Percentiles rank a stretch among this genome's conserved stretches.
These are phyloP conservation scores for Beta vulgaris DNA, from an alignment of 148 eudicot species.

Conservation along the genomic window DNA sequence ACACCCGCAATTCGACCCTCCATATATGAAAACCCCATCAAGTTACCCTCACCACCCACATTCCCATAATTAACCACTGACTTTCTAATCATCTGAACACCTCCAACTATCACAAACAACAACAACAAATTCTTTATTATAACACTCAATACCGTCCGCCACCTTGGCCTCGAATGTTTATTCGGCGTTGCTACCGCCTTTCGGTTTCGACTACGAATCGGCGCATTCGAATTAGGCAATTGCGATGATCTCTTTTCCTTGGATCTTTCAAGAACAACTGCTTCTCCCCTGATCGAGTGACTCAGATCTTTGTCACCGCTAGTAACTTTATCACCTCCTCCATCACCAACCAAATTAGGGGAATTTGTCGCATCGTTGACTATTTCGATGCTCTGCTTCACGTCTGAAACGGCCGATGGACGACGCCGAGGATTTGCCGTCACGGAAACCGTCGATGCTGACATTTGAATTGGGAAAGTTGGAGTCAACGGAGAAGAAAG, in stretches of 20 bases:
- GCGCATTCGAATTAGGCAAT: conserved; percentile 23
- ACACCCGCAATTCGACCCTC: conserved; percentile 63
- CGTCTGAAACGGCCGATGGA: conserved; percentile 34
- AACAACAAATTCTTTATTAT: conserved; percentile 59
- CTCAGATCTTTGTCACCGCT: conserved; percentile 43
- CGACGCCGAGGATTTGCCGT: conserved; percentile 74
- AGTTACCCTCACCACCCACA: conserved; percentile 11
- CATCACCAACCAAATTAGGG: neutral
- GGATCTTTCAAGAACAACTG: conserved; percentile 42
- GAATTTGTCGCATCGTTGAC: conserved; percentile 32
- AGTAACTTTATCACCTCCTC: conserved; percentile 12
- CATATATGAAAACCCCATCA: conserved; percentile 40
- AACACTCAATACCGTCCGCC: conserved; percentile 61
- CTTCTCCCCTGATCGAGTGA: conserved; percentile 45
- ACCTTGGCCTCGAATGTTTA: conserved; percentile 41
- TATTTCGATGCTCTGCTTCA: conserved; percentile 41
- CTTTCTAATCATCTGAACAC: conserved; percentile 59
- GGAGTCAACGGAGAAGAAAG: neutral
- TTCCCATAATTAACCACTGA: conserved; percentile 31
- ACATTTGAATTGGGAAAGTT: conserved; percentile 39
- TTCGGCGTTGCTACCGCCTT: conserved; percentile 20
- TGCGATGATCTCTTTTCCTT: conserved; percentile 24
- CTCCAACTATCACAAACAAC: conserved; percentile 43
- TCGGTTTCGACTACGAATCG: conserved; percentile 31
- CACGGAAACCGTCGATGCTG: conserved; percentile 75